These are phyloP conservation scores for Yamadazyma atlantica DNA, from an alignment of 1,139 yeast genomes.

Conservation along the genomic window DNA sequence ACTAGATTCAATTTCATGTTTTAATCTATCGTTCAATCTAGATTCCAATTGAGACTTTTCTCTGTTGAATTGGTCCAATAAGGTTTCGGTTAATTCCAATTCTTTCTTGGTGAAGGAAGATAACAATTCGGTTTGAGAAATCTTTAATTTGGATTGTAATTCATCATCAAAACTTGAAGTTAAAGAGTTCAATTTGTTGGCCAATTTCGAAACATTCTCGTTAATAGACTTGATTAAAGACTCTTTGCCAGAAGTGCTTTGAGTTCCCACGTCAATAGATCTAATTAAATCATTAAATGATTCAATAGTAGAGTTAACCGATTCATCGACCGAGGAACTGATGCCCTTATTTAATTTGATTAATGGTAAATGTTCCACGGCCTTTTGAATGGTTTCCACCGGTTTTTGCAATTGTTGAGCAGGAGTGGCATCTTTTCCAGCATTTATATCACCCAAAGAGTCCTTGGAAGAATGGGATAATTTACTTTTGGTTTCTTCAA, in stretches of 20 bases:
- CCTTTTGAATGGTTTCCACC: slow-evolving; percentile 37
- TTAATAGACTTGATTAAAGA: slow-evolving; percentile 31
- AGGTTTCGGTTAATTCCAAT: slow-evolving; percentile 48
- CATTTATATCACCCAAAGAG: slow-evolving; percentile 7
- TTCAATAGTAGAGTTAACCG: slow-evolving; percentile 47
- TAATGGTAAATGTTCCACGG: slow-evolving; percentile 36
- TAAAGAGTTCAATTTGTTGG: slow-evolving; percentile 32
- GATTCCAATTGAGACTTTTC: slow-evolving; percentile 65
- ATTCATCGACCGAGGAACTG: slow-evolving; percentile 36
- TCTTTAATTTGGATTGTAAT: slow-evolving; percentile 35
- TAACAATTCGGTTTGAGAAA: slow-evolving; percentile 50
- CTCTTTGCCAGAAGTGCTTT: slow-evolving; percentile 29
- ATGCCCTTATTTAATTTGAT: slow-evolving; percentile 25
- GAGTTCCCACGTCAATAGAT: slow-evolving; percentile 43
- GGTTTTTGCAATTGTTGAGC: slow-evolving; percentile 49
- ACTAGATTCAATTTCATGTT: slow-evolving; percentile 67
- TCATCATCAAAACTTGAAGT: slow-evolving; percentile 46
- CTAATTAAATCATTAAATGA: slow-evolving; percentile 54
- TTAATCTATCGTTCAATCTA: slow-evolving; percentile 60
- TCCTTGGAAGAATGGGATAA: slow-evolving; percentile 19
- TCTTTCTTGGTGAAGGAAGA: slow-evolving; percentile 58
- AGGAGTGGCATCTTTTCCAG: slow-evolving; percentile 30
- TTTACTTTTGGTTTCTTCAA: slow-evolving; percentile 39
- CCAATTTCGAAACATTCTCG: slow-evolving; percentile 32
- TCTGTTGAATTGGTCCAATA: slow-evolving; percentile 45